phyloP scores from a whole-genome alignment of 1,284 basidiomycete genomes.

The Apiotrichum gracile region DNA sequence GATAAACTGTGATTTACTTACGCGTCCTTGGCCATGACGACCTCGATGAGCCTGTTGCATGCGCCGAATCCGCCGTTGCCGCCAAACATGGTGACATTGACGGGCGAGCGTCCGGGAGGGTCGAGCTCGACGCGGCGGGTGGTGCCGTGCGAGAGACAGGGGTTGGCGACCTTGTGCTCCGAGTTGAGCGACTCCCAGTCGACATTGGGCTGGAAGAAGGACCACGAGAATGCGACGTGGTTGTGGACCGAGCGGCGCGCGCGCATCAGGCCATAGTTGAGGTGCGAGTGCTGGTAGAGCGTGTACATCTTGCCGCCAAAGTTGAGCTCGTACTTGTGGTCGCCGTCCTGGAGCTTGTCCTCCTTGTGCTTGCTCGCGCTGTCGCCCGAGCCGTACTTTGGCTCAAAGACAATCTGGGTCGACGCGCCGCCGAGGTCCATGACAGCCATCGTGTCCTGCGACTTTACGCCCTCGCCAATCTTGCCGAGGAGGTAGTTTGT shows the following conservation, averaged over 20 bases:
- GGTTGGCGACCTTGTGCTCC: conserved; percentile 56
- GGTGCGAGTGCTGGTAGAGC: conserved; percentile 90
- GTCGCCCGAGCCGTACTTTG: conserved; percentile 54
- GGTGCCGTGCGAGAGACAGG: conserved; percentile 71
- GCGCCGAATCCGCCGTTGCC: conserved; percentile 76
- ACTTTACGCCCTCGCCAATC: conserved; percentile 56
- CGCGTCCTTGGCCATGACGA: conserved; percentile 95
- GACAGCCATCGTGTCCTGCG: conserved; percentile 71
- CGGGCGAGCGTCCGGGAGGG: conserved; percentile 52
- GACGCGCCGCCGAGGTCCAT: conserved; percentile 95
- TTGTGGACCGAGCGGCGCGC: conserved; percentile 81
- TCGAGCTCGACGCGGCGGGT: conserved; percentile 63
- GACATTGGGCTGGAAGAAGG: conserved; percentile 46
- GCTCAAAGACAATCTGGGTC: conserved; percentile 97
- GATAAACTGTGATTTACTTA: conserved; percentile 49
- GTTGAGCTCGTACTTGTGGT: conserved; percentile 83
- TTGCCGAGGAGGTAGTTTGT: conserved; percentile 84
- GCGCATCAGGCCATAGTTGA: conserved; percentile 92
- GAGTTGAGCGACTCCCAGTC: conserved; percentile 49
- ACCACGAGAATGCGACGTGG: conserved; percentile 79
- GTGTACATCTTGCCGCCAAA: conserved; percentile 68
- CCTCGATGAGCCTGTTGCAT: conserved; percentile 76
- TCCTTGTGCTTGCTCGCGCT: conserved; percentile 26
- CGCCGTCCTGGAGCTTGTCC: conserved; percentile 67
- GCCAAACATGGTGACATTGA: conserved; percentile 75